Evolutionary conservation across 768 basidiomycete genomes (phyloP), one percentile per base, ranked within the genome.

Genomic region (Cyclocybe aegerita): DNA sequence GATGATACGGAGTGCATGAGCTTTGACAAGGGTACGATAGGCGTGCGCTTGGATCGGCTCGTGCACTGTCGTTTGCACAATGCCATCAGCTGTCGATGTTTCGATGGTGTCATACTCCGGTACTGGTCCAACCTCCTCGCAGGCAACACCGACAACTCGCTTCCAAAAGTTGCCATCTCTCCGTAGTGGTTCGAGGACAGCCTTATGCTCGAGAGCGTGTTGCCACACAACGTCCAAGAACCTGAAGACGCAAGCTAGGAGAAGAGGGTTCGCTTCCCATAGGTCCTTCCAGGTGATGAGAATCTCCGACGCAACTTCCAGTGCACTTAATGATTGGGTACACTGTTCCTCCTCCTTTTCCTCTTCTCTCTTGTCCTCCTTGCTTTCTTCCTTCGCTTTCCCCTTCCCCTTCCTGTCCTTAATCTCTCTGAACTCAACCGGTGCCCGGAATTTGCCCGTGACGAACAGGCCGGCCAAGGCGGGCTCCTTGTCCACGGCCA

Each of bases 401-500:
- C 43, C 44, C 45, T 40, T 70, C 56, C 73, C 73, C 52, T 69
- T 66, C 36, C 70, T 68, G n/a, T 61, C 68, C 56, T 72, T 66
- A 35, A 67, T 66, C 7, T 63, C 70, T 59, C 76, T 79, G 47
- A 66, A 48, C 34, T 70, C 66, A 34, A 52, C 60, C 2, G 81
- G 78, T 3, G 76, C 68, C 43, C 77, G 78, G 56, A 90, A 86
- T 37, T 81, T 78, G 3, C 92, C 93, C 0, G 83, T 78, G 31
- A 94, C 85, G 51, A 94, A 85, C 23, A 97, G 72, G 47, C 83
- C 77, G 2, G 88, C 85, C 4, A 96, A 73, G 0, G 94, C 92
- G 0, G 95, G 93, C 62, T 94, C 93, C 53, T 86, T 87, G 58
- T 90, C 85, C 10, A 95, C 82, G 1, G 90, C 86, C 12, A 90